phyloP scores from a whole-genome alignment of 768 basidiomycete species.

The Calocera cornea region DNA sequence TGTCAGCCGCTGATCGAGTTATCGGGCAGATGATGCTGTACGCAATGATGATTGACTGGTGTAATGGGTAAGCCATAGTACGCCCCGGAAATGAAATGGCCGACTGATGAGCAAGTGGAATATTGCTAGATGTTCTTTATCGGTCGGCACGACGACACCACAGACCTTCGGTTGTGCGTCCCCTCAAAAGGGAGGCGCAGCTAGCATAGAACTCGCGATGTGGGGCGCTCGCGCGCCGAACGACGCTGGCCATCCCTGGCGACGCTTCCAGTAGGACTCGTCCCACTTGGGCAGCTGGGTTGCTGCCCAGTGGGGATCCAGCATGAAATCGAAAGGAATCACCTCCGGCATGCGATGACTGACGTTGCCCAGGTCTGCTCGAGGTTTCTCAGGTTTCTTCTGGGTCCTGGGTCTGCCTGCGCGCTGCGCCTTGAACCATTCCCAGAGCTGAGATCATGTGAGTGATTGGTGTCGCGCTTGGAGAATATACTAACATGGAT shows the following conservation, averaged over 20 bases:
- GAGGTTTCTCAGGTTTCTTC: background rate
- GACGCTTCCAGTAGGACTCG: background rate
- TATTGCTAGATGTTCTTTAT: background rate
- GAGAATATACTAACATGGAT: background rate
- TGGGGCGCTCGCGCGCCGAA: background rate
- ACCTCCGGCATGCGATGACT: background rate
- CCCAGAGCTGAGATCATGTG: background rate
- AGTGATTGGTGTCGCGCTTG: background rate
- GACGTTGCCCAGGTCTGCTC: background rate
- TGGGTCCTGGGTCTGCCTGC: background rate
- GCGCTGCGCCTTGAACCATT: background rate
- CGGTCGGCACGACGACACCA: background rate
- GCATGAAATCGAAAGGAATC: background rate
- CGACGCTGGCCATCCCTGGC: background rate
- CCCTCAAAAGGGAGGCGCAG: background rate
- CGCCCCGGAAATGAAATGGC: background rate
- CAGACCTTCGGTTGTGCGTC: background rate
- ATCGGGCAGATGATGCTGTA: no score
- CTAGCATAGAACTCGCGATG: background rate
- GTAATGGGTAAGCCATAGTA: background rate
- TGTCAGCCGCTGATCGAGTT: no score
- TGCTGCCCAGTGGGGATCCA: background rate
- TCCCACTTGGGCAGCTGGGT: background rate
- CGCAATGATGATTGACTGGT: no score
- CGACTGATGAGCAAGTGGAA: background rate